Base-by-base conservation (phyloP, 306 rosid species). In the Pyrus pyrifolia region DNA sequence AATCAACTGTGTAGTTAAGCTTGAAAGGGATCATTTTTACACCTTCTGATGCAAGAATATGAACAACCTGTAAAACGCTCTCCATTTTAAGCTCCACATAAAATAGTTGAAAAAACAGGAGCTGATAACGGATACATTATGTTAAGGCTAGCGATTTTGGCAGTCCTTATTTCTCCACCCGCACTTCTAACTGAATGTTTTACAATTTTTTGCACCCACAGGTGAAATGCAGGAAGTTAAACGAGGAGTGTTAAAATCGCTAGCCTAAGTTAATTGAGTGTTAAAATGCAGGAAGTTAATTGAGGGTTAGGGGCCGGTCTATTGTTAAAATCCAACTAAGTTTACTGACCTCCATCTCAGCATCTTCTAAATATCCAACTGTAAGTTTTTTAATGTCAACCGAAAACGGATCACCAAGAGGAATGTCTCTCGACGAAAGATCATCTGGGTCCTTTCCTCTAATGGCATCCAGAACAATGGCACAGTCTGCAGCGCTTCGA, bases 351-450 rank as follows among this genome's bases (percentile, higher is more conserved):
- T 87, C 96, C 90, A 84, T 87, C 42, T 91, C 93, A 42, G 97
- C 98, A 81, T 89, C 98, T 30, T 84, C 90, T 40, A 93, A 92
- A 88, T 88, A 89, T 66, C 97, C 97, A 42, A 91, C 92, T 2
- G 85, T 93, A 79, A 91, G 88, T 23, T 87, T 87, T 9, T 87
- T 82, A 63, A 91, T 82, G 78, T 91, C 91, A 67, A 91, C 86
- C 18, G 22, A 66, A 81, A 93, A 93, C 23, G 97, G 97, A 83
- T 93, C 96, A 57, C 64, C 88, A 57, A 91, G 64, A 52, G 81
- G 71, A 84, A 76, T 86, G 64, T 89, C 86, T 81, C 85, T 86
- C 13, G 96, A 93, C 11, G 98, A 93, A 76, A 59, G 83, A 73
- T 93, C 97, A 71, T 87, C 82, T 3, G 88, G 92, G 69, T 93